phyloP scores from a whole-genome alignment of 768 basidiomycete species.

The Suillus bovinus region DNA sequence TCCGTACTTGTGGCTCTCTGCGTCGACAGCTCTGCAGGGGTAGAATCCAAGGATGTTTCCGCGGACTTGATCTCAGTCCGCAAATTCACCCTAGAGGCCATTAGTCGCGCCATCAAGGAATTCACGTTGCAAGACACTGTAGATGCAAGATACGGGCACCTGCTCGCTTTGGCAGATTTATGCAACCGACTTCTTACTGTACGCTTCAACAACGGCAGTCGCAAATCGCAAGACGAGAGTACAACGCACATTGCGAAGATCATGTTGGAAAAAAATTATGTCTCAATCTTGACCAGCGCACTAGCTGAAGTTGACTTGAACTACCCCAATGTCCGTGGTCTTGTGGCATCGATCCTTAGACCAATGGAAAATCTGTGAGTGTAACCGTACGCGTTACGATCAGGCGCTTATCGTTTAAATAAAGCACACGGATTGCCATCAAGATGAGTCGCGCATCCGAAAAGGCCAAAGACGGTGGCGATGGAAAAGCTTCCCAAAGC shows the following conservation, averaged over 20 bases:
- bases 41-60: slow-evolving; percentile 75
- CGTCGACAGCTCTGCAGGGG: slow-evolving; percentile 69
- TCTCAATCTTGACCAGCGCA: slow-evolving; percentile 82
- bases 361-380: slow-evolving; percentile 89
- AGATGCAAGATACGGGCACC: slow-evolving; percentile 82
- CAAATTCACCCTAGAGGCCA: slow-evolving; percentile 86
- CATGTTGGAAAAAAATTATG: slow-evolving; percentile 98
- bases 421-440: slow-evolving; percentile 93
- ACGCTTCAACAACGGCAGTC: slow-evolving; percentile 56
- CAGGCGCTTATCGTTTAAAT: slow-evolving; percentile 13
- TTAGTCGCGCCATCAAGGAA: slow-evolving; percentile 88
- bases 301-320: slow-evolving; percentile 94
- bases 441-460: slow-evolving; percentile 88
- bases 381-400: not conserved
- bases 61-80: slow-evolving; percentile 85
- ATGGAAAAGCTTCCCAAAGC: slow-evolving; percentile 44
- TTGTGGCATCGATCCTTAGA: slow-evolving; percentile 85
- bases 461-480: slow-evolving; percentile 58
- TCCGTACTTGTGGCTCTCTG: slow-evolving; percentile 93
- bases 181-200: slow-evolving; percentile 86
- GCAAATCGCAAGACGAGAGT: slow-evolving; percentile 64
- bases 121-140: slow-evolving; percentile 54
- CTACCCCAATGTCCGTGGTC: slow-evolving; percentile 84
- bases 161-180: slow-evolving; percentile 85
- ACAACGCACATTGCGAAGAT: slow-evolving; percentile 93